These are phyloP conservation scores for Raffaelea deltoideospora DNA, from an alignment of 2,329 filamentous ascomycete genomes.

Conservation along the genomic window DNA sequence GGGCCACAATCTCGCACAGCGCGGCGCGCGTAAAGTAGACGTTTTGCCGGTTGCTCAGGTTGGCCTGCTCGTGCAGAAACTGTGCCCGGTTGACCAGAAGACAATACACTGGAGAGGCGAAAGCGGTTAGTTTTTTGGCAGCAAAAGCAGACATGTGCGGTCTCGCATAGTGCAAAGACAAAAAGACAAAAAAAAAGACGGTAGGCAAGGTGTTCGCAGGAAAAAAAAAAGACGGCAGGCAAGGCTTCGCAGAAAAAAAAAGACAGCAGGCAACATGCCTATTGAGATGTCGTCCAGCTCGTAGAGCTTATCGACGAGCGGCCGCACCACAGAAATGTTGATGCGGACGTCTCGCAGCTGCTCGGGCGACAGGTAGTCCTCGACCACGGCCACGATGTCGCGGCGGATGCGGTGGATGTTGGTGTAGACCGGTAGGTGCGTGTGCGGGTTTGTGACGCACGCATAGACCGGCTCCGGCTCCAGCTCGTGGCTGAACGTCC, in stretches of 20 bases:
- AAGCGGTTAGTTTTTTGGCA: not conserved
- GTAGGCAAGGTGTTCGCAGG: too few species aligned
- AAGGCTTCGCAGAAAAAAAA: not conserved
- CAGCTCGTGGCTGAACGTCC: slow-evolving; percentile 19
- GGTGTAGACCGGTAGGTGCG: slow-evolving; percentile 55
- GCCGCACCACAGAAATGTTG: slow-evolving; percentile 65
- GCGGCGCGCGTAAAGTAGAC: slow-evolving; percentile 65
- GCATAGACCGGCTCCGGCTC: slow-evolving; percentile 31
- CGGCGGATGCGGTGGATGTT: slow-evolving; percentile 59
- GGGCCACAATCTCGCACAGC: slow-evolving; percentile 68
- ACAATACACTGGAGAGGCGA: slow-evolving; percentile 63
- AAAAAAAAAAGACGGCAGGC: not conserved
- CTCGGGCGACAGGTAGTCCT: slow-evolving; percentile 51
- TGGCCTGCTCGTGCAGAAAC: slow-evolving; percentile 63
- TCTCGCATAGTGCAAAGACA: not conserved
- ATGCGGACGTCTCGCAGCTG: slow-evolving; percentile 70
- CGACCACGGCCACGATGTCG: slow-evolving; percentile 47
- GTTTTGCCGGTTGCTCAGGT: slow-evolving; percentile 63
- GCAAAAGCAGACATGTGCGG: too few species aligned
- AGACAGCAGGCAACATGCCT: slow-evolving; percentile 21
- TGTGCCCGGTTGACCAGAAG: slow-evolving; percentile 68
- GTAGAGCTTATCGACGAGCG: slow-evolving; percentile 72
- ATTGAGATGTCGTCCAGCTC: slow-evolving; percentile 67
- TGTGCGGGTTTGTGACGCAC: slow-evolving; percentile 42
- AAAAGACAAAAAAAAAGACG: not conserved